Evolutionary conservation across 495 filamentous ascomycete genomes (phyloP).

Genomic region (Aspergillus sclerotioniger): DNA sequence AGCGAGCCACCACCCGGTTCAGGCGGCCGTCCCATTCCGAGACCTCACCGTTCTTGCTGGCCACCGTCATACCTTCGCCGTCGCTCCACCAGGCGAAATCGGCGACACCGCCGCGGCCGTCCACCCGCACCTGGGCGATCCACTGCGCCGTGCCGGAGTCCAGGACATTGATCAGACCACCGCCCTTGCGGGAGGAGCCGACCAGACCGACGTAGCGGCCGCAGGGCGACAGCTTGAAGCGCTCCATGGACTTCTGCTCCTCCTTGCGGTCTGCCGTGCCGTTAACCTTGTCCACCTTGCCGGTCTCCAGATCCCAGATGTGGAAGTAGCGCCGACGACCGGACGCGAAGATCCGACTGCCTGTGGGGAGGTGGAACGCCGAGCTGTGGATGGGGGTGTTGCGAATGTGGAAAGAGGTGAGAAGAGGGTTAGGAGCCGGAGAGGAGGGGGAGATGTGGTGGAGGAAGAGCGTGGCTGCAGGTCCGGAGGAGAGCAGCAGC

Average conservation of each 20-base stretch:
- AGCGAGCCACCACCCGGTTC: conserved; percentile 68
- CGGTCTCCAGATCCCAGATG: conserved; percentile 82
- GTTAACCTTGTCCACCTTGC: conserved; percentile 79
- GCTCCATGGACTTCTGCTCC: conserved; percentile 87
- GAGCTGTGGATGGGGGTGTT: conserved; percentile 77
- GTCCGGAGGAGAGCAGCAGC: conserved; percentile 83
- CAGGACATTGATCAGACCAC: conserved; percentile 83
- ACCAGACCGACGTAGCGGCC: conserved; percentile 80
- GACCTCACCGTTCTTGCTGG: conserved; percentile 84
- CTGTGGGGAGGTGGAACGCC: conserved; percentile 58
- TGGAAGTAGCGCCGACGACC: conserved; percentile 90
- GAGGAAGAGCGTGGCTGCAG: conserved; percentile 77
- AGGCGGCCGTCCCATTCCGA: conserved; percentile 77
- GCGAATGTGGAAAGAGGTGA: conserved; percentile 85
- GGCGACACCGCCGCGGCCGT: conserved; percentile 76
- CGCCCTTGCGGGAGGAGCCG: conserved; percentile 74
- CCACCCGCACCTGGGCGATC: conserved; percentile 78
- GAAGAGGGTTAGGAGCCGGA: conserved; percentile 74
- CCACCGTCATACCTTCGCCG: conserved; percentile 72
- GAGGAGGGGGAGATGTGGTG: conserved; percentile 81
- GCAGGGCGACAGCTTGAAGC: conserved; percentile 79
- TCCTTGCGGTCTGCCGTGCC: conserved; percentile 64
- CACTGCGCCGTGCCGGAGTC: conserved; percentile 82
- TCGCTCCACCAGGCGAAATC: conserved; percentile 91
- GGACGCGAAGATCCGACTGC: conserved; percentile 69